A percentile compares a stretch with the other conserved stretches of the same genome.
phyloP scores from a whole-genome alignment of 768 basidiomycete species.

The Cystobasidium tubakii region DNA sequence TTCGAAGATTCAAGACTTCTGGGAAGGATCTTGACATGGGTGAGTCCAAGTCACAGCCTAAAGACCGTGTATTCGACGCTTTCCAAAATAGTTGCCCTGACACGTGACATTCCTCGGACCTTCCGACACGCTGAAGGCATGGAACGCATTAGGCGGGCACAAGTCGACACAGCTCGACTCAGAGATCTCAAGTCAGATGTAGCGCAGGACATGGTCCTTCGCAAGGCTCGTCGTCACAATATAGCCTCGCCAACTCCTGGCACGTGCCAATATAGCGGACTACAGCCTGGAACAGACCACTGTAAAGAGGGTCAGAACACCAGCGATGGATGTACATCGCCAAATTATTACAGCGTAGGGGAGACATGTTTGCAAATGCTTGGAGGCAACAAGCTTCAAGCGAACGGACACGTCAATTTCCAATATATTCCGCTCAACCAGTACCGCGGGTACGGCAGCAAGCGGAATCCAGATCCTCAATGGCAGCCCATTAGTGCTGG shows the following conservation, averaged over 20 bases:
- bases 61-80: not conserved
- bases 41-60: too few species aligned
- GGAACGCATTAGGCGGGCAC: not conserved
- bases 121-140: too few species aligned
- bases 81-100: not conserved
- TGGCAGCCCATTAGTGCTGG: not conserved
- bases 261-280: not conserved
- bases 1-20: too few species aligned
- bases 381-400: not conserved
- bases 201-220: not conserved
- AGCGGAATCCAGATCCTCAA: not conserved
- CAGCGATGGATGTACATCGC: slow-evolving; percentile 1
- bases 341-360: not conserved
- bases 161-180: not conserved
- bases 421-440: slow-evolving; percentile 5
- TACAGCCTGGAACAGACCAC: not conserved
- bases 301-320: not conserved
- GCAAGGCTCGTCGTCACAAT: not conserved
- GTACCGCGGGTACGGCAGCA: slow-evolving; percentile 4
- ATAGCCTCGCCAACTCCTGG: not conserved
- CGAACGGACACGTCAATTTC: slow-evolving; percentile 4
- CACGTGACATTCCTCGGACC: too few species aligned
- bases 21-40: too few species aligned
- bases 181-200: not conserved
- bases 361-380: not conserved